Evolutionary conservation across 1,284 basidiomycete species (phyloP).

Genomic region (Rhizoctonia solani): DNA sequence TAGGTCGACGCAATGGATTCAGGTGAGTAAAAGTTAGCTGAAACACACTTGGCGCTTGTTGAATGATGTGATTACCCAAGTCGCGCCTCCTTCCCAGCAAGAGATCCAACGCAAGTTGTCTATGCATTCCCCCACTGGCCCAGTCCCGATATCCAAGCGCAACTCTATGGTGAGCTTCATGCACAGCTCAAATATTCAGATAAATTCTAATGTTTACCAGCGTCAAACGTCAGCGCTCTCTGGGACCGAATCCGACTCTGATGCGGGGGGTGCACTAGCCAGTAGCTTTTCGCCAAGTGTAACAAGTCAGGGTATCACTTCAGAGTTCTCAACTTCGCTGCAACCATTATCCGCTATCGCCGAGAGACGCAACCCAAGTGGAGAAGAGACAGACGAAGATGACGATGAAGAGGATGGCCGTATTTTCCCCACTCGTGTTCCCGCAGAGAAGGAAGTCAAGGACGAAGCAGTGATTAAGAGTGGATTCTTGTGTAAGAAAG

Average conservation of each 20-base stretch:
- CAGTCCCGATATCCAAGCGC: constrained; percentile 36
- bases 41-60: background rate
- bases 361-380: constrained; percentile 67
- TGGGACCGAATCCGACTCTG: constrained; percentile 85
- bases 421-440: constrained; percentile 46
- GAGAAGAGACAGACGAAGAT: constrained; percentile 74
- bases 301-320: constrained; percentile 19
- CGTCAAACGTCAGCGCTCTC: constrained; percentile 46
- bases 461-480: constrained; percentile 83
- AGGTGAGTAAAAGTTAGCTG: background rate
- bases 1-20: constrained; percentile 18
- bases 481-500: constrained; percentile 94
- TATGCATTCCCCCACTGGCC: constrained; percentile 53
- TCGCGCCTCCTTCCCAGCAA: constrained; percentile 76
- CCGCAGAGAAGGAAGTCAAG: constrained; percentile 44
- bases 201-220: background rate
- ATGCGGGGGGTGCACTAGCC: constrained; percentile 62
- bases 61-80: constrained; percentile 43
- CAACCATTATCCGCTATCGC: constrained; percentile 74
- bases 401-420: constrained; percentile 63
- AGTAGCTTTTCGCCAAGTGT: constrained; percentile 41
- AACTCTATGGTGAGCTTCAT: constrained; percentile 17
- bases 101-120: constrained; percentile 89
- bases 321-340: constrained; percentile 31
- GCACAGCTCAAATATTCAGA: background rate